Evolutionary conservation across 495 filamentous ascomycete genomes (phyloP), one percentile per base, ranked within the genome.

Genomic region (Extremus antarcticus): DNA sequence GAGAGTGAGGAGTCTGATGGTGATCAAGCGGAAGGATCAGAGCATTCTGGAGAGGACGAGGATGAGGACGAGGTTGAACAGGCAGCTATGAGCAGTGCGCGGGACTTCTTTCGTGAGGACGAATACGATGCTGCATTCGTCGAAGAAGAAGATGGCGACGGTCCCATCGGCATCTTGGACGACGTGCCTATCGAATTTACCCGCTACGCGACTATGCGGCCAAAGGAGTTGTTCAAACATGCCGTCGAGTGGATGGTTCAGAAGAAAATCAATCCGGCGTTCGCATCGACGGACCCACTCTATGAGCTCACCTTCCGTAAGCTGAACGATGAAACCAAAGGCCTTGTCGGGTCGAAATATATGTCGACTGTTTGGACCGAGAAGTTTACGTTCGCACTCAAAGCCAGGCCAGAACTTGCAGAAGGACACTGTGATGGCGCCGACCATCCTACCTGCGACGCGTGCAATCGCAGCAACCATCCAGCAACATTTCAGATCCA

Each of bases 171-270:
- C 2, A 79, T 76, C 7, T 86, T 83, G 0, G 73, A 68, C 0
- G 67, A 70, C 16, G 67, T 74, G 16, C 89, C 89, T 0, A 71
- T 94, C 10, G 71, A 88, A 60, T 89, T 88, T 63, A 86, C 81
- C 1, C 65, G 72, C 13, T 76, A 84, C 47, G 73, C 78, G 0
- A 79, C 84, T 58, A 83, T 82, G 57, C 82, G 87, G 41, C 66
- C 83, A 0, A 83, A 84, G 51, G 83, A 88, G 25, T 82, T 90
- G 54, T 94, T 95, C 70, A 80, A 80, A 39, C 78, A 83, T 60
- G 86, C 79, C 0, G 73, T 95, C 0, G 85, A 88, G 66, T 94
- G 87, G 87, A 82, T 91, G 68, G 81, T 94, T 1, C 80, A 82
- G 52, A 83, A 80, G 62, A 81, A 84, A 56, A 71, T 95, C 40